Conservation (phyloP, 208 protist species). For the Crithidia expoeki region DNA sequence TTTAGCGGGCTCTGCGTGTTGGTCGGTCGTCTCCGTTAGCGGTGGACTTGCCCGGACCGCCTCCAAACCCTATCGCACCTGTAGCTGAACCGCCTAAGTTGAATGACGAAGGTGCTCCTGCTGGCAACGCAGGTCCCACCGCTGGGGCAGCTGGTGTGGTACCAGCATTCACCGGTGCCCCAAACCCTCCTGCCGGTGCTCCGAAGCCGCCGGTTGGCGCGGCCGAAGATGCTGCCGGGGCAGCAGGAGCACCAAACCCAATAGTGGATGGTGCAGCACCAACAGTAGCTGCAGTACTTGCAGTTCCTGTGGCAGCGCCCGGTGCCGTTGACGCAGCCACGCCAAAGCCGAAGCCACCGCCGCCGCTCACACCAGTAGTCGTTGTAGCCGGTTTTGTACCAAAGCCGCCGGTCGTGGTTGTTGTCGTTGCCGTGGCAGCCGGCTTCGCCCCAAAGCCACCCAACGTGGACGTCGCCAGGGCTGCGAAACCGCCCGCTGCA, state of each 20-base stretch:
- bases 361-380: conserved; percentile 25
- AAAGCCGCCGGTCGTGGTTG: neutral
- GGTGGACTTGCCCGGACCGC: conserved; percentile 22
- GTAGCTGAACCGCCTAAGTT: conserved; percentile 10
- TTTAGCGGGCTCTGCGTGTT: conserved; percentile 22
- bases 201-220: conserved; percentile 14
- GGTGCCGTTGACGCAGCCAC: neutral
- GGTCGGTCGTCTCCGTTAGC: conserved; percentile 20
- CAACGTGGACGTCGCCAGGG: neutral
- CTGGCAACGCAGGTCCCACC: conserved; percentile 22
- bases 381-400: conserved; percentile 26
- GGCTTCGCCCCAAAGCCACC: conserved; percentile 18
- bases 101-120: conserved; percentile 21
- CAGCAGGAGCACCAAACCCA: conserved; percentile 26
- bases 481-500: conserved; percentile 10
- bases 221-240: conserved; percentile 1
- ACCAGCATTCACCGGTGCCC: conserved; percentile 12
- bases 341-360: conserved; percentile 15
- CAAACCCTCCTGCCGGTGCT: conserved; percentile 10
- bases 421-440: neutral
- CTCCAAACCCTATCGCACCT: conserved; percentile 19
- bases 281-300: conserved; percentile 12
- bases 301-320: neutral
- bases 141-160: conserved; percentile 21
- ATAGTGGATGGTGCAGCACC: conserved; percentile 11